Evolutionary conservation across 2,329 filamentous ascomycete species (phyloP).

Genomic region (Sporothrix brunneoviolacea): DNA sequence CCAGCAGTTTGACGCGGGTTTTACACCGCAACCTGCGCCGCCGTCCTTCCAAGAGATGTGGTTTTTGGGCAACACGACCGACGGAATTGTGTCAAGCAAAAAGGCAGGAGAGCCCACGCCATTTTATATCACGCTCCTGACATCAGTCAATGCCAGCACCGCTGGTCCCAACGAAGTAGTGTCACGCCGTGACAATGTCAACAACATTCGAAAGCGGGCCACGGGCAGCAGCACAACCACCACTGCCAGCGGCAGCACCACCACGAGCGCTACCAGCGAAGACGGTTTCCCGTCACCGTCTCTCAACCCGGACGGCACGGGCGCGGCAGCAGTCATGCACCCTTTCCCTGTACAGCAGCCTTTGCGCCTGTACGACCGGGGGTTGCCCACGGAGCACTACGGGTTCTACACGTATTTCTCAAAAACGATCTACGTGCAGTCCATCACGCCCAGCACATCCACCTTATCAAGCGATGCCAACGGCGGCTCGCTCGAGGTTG

Average conservation of each 20-base stretch:
- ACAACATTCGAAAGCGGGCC: conserved; percentile 14
- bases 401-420: conserved; percentile 92
- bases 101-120: conserved; percentile 84
- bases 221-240: conserved; percentile 8
- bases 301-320: conserved; percentile 61
- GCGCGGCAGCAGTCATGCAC: conserved; percentile 64
- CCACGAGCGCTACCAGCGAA: conserved; percentile 9
- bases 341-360: conserved; percentile 69
- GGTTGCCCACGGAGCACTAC: conserved; percentile 75
- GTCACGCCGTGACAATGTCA: conserved; percentile 25
- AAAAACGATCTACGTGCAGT: conserved; percentile 75
- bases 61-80: conserved; percentile 82
- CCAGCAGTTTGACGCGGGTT: conserved; percentile 22
- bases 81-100: conserved; percentile 55
- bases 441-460: conserved; percentile 33
- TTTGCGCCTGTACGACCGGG: conserved; percentile 77
- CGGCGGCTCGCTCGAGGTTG: conserved; percentile 46
- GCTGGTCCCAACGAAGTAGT: conserved; percentile 24
- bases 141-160: conserved; percentile 32
- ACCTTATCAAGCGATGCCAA: conserved; percentile 41
- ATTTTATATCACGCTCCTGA: conserved; percentile 74
- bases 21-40: conserved; percentile 48
- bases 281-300: conserved; percentile 56
- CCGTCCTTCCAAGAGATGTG: conserved; percentile 63
- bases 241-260: conserved; percentile 14